Conservation (phyloP, 768 basidiomycete genomes). For the Mycena alexandri region DNA sequence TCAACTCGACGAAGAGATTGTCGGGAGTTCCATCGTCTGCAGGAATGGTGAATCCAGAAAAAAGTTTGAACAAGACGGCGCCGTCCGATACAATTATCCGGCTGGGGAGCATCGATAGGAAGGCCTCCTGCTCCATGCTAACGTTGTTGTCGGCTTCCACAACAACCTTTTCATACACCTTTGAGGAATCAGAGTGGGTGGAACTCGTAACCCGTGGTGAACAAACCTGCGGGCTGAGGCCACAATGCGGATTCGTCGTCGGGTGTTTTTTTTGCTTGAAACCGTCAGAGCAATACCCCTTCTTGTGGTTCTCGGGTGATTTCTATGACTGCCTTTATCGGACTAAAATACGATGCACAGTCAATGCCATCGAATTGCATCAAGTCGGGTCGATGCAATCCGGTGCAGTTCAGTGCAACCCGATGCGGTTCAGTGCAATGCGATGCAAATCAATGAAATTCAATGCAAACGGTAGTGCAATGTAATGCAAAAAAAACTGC, state of each 20-base stretch:
- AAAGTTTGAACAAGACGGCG: slow-evolving; percentile 13
- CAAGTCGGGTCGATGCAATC: too few species aligned
- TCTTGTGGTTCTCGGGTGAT: slow-evolving; percentile 22
- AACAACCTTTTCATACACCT: slow-evolving; percentile 10
- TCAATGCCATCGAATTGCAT: too few species aligned
- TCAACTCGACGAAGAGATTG: not conserved
- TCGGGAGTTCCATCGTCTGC: not conserved
- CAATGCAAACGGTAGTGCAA: too few species aligned
- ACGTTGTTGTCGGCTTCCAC: slow-evolving; percentile 1
- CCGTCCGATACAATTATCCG: not conserved
- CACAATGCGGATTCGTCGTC: not conserved
- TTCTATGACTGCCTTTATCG: too few species aligned
- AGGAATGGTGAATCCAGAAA: not conserved
- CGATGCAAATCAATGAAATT: too few species aligned
- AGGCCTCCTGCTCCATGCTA: not conserved
- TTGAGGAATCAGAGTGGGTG: slow-evolving; percentile 9
- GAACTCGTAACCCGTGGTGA: slow-evolving; percentile 10
- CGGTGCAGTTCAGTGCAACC: too few species aligned
- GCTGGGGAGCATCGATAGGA: not conserved
- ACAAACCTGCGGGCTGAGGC: slow-evolving; percentile 16
- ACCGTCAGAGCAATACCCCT: slow-evolving; percentile 15
- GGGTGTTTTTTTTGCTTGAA: slow-evolving; percentile 15
- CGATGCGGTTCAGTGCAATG: too few species aligned
- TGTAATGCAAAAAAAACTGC: too few species aligned
- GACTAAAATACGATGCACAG: too few species aligned